These are phyloP conservation scores for Athelia psychrophila DNA, from an alignment of 1,284 basidiomycete species.

Conservation along the genomic window DNA sequence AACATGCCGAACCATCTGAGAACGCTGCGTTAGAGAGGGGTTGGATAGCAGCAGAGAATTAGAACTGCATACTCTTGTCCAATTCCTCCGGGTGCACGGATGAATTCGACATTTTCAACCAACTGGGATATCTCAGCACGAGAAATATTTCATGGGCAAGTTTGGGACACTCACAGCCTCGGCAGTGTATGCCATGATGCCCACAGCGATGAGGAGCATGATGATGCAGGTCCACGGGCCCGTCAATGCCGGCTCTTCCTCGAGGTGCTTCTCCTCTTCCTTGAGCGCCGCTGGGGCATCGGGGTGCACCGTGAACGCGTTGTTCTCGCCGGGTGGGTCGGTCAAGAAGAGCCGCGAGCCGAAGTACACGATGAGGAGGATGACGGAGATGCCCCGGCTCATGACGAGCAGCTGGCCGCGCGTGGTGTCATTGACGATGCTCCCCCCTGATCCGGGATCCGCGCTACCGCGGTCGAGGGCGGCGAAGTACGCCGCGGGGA, in stretches of 20 bases:
- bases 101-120: conserved; percentile 57
- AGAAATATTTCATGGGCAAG: background rate
- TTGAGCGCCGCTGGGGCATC: conserved; percentile 44
- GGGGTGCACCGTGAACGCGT: conserved; percentile 37
- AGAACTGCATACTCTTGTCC: conserved; percentile 41
- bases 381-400: conserved; percentile 58
- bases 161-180: conserved; percentile 50
- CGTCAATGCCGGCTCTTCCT: conserved; percentile 29
- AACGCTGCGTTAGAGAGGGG: background rate
- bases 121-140: conserved; percentile 20
- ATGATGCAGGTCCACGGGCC: conserved; percentile 46
- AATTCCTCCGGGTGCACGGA: conserved; percentile 41
- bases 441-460: conserved; percentile 18
- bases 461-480: conserved; percentile 40
- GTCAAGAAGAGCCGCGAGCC: conserved; percentile 64
- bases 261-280: conserved; percentile 34
- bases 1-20: conserved; percentile 70
- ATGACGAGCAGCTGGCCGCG: conserved; percentile 49
- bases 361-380: conserved; percentile 49
- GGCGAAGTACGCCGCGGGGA: too few species aligned
- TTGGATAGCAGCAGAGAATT: background rate
- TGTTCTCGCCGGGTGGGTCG: conserved; percentile 61
- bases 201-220: conserved; percentile 50
- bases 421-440: conserved; percentile 40
- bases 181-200: conserved; percentile 60